Percentiles rank a stretch among this genome's conserved stretches.
phyloP scores from a whole-genome alignment of 1,284 basidiomycete genomes.

The Schizopora paradoxa region DNA sequence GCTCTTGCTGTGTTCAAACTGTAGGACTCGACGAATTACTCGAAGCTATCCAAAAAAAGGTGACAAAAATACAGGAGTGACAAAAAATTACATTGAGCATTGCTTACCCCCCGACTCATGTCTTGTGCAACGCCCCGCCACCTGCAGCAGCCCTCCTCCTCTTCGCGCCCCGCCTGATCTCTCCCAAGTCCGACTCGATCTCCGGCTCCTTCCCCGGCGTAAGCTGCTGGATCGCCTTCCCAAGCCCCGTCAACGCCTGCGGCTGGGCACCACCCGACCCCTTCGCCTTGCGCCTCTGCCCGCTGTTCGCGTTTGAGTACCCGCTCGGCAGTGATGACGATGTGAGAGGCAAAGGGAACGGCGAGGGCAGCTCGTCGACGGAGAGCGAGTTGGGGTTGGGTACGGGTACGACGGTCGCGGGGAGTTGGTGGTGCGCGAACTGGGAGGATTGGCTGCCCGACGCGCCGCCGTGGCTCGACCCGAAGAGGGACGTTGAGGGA shows the following conservation, averaged over 20 bases:
- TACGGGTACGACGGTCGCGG: conserved; percentile 60
- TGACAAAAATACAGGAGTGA: neutral
- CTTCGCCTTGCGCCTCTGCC: conserved; percentile 48
- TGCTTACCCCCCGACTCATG: too few species aligned
- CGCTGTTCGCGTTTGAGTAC: conserved; percentile 29
- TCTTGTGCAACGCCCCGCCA: conserved; percentile 6
- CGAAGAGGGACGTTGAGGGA: conserved; percentile 45
- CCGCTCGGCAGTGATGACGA: conserved; percentile 32
- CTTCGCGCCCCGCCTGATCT: conserved; percentile 70
- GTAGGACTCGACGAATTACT: too few species aligned
- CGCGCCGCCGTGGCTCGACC: conserved; percentile 29
- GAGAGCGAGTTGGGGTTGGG: conserved; percentile 74
- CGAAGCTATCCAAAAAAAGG: too few species aligned
- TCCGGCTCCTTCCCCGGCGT: conserved; percentile 56
- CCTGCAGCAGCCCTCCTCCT: conserved; percentile 49
- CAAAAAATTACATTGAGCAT: neutral
- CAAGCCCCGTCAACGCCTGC: conserved; percentile 44
- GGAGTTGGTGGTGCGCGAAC: conserved; percentile 34
- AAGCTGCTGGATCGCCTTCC: conserved; percentile 56
- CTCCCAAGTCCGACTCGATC: conserved; percentile 65
- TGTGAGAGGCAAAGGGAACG: conserved; percentile 72
- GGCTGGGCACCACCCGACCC: conserved; percentile 47
- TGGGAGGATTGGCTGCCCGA: conserved; percentile 30
- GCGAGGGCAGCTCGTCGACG: conserved; percentile 76
- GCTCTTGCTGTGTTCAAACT: too few species aligned